Evolutionary conservation across 1,139 yeast genomes (phyloP).

Genomic region (Kodamaea sp.): DNA sequence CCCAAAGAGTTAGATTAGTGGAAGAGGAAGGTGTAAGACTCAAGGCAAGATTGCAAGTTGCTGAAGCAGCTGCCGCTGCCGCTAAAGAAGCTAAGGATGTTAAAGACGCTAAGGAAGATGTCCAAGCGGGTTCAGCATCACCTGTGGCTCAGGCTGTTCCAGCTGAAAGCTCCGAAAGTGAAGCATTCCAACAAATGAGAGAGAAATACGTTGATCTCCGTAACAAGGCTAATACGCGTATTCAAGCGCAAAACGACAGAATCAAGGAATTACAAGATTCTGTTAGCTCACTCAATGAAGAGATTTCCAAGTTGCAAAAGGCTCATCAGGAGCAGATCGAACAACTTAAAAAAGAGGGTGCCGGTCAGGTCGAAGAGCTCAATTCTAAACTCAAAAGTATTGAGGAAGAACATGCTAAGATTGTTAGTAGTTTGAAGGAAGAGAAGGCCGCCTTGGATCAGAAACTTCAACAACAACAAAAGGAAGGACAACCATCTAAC

Average conservation of each 20-base stretch:
- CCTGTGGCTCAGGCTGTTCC: slow-evolving; percentile 1
- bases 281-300: slow-evolving; percentile 17
- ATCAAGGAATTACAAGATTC: slow-evolving; percentile 24
- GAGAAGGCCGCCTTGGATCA: slow-evolving; percentile 15
- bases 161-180: slow-evolving; percentile 15
- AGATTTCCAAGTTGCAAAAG: slow-evolving; percentile 11
- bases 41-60: slow-evolving; percentile 10
- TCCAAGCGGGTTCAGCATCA: not conserved
- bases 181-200: slow-evolving; percentile 25
- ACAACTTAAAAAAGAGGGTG: slow-evolving; percentile 8
- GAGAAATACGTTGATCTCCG: slow-evolving; percentile 32
- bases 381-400: slow-evolving; percentile 10
- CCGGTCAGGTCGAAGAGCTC: slow-evolving; percentile 4
- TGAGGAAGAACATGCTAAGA: slow-evolving; percentile 10
- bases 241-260: slow-evolving; percentile 25
- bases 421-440: slow-evolving; percentile 12
- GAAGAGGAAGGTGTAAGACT: slow-evolving; percentile 43
- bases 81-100: slow-evolving; percentile 31
- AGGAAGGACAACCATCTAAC: not conserved
- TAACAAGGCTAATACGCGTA: slow-evolving; percentile 25
- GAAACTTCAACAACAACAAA: slow-evolving; percentile 7
- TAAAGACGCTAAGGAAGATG: not conserved
- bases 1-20: slow-evolving; percentile 34
- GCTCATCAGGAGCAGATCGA: slow-evolving; percentile 8
- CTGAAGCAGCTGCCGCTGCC: slow-evolving; percentile 7